Evolutionary conservation across 2,329 filamentous ascomycete species (phyloP).

Genomic region (Penicillium occitanis): DNA sequence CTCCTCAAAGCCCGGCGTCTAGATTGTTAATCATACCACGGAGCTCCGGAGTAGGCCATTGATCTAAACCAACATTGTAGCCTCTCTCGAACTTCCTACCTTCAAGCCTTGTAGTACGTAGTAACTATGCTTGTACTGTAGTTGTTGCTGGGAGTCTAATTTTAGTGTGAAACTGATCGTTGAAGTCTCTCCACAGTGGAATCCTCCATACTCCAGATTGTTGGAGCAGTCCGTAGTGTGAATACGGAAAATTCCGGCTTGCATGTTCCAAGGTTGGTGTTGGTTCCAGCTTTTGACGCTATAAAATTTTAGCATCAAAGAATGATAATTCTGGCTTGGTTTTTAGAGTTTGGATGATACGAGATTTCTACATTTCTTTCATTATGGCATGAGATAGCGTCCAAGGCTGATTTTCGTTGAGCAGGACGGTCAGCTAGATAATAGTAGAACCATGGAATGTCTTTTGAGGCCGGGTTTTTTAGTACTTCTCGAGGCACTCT

Average conservation of each 20-base stretch:
- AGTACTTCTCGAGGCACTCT: neutral
- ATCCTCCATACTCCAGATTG: constrained; percentile 6
- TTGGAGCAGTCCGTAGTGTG: neutral
- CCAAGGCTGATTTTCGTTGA: neutral
- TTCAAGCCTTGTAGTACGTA: neutral
- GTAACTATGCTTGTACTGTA: neutral
- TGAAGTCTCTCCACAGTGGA: neutral
- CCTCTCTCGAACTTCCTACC: neutral
- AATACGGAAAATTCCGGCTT: constrained; percentile 12
- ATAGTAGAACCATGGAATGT: neutral
- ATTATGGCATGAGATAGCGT: neutral
- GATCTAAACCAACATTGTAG: neutral
- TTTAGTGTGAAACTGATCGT: neutral
- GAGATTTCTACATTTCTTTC: neutral
- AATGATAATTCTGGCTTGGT: too few species aligned
- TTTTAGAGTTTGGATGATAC: neutral
- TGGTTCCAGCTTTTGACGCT: neutral
- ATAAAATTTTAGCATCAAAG: neutral
- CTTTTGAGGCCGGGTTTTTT: neutral
- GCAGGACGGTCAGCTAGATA: neutral
- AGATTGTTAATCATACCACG: neutral
- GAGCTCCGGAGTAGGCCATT: neutral
- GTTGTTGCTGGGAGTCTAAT: neutral
- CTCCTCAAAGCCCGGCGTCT: neutral
- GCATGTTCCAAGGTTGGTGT: constrained; percentile 11